Conservation (phyloP, 2,329 filamentous ascomycete genomes). For the Blastomyces gilchristii region DNA sequence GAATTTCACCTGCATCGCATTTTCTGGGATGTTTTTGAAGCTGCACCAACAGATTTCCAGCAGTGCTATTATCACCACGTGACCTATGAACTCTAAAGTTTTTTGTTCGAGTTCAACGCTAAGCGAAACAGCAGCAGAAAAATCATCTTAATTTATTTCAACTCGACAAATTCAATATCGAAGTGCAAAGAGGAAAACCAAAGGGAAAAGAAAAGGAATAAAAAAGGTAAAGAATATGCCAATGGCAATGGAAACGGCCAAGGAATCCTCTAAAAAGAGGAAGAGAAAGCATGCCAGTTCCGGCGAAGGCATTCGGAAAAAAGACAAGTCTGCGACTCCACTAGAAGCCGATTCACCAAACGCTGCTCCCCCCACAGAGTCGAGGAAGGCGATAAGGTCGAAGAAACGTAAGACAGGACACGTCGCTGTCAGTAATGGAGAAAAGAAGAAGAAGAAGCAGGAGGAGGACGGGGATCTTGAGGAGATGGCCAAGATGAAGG, state of each 20-base stretch:
- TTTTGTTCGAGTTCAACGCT: too few species aligned
- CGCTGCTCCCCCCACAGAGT: slow-evolving; percentile 12
- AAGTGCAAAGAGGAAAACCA: neutral
- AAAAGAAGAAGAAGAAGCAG: neutral
- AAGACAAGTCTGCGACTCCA: slow-evolving; percentile 19
- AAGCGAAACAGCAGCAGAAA: too few species aligned
- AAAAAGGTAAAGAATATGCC: slow-evolving; percentile 9
- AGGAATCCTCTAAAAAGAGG: slow-evolving; percentile 34
- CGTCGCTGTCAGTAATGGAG: slow-evolving; percentile 28
- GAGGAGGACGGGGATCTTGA: slow-evolving; percentile 20
- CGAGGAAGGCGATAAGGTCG: slow-evolving; percentile 16
- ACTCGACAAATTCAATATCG: neutral
- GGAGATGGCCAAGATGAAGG: slow-evolving; percentile 5
- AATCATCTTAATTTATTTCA: too few species aligned
- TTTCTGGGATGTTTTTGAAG: too few species aligned
- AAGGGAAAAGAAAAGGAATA: neutral
- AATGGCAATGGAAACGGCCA: slow-evolving; percentile 29
- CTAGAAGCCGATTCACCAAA: slow-evolving; percentile 16
- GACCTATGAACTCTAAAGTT: too few species aligned
- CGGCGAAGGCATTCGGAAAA: slow-evolving; percentile 21
- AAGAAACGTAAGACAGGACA: slow-evolving; percentile 34
- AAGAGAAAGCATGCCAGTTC: slow-evolving; percentile 35
- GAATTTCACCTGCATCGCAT: too few species aligned
- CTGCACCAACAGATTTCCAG: too few species aligned
- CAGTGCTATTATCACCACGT: too few species aligned